Conservation (phyloP, 1,284 basidiomycete genomes). For the Spongiforma sp. region DNA sequence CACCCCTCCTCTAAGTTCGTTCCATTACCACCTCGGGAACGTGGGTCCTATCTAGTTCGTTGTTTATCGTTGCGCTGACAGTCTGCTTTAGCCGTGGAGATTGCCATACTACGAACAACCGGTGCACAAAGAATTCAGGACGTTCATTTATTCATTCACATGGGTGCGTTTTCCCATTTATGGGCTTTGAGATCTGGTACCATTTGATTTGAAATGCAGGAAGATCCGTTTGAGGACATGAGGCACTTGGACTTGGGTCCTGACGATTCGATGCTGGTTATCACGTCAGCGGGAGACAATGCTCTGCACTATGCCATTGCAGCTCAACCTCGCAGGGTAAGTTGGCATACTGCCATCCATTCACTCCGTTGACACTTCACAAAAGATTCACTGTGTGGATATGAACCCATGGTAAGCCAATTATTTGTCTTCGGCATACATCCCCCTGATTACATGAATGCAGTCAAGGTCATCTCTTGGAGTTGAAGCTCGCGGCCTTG, state of each 20-base stretch:
- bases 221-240: slow-evolving; percentile 83
- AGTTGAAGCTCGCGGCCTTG: slow-evolving; percentile 79
- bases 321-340: slow-evolving; percentile 58
- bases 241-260: slow-evolving; percentile 63
- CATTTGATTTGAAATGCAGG: slow-evolving; percentile 42
- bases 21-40: slow-evolving; percentile 75
- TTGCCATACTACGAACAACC: slow-evolving; percentile 81
- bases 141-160: slow-evolving; percentile 77
- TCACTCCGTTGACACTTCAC: background rate
- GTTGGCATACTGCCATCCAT: slow-evolving; percentile 10
- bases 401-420: slow-evolving; percentile 60
- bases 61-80: background rate
- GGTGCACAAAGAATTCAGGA: slow-evolving; percentile 78
- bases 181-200: background rate
- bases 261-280: slow-evolving; percentile 76
- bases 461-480: slow-evolving; percentile 79
- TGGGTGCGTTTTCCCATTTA: slow-evolving; percentile 42
- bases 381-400: slow-evolving; percentile 76
- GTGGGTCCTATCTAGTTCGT: slow-evolving; percentile 38
- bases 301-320: slow-evolving; percentile 82
- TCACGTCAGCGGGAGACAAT: slow-evolving; percentile 85
- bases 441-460: slow-evolving; percentile 11
- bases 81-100: slow-evolving; percentile 58
- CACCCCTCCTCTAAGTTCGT: slow-evolving; percentile 68
- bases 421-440: background rate